Conservation (phyloP, 2,329 filamentous ascomycete species). For the Xylaria sp. region DNA sequence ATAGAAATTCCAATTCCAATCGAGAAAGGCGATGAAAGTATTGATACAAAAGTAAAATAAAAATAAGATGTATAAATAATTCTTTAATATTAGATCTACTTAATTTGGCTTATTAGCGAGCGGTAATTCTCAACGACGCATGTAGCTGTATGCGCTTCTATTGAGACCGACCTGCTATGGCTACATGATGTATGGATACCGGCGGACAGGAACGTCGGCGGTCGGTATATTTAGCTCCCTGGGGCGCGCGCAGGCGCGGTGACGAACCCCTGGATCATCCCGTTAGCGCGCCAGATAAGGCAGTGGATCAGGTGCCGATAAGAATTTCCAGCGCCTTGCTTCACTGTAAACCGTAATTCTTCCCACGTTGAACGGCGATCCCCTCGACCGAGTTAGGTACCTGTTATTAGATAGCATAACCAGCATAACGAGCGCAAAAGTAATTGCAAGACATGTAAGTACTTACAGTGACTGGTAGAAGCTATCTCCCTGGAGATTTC, state of each 20-base stretch:
- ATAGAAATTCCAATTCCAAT: too few relatives aligned
- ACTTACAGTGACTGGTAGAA: neutral
- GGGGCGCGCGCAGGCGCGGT: neutral
- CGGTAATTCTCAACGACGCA: too few relatives aligned
- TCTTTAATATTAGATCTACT: too few relatives aligned
- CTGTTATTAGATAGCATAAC: too few relatives aligned
- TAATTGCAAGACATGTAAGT: neutral
- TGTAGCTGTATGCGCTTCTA: too few relatives aligned
- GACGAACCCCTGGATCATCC: slow-evolving; percentile 26
- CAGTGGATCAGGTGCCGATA: slow-evolving; percentile 32
- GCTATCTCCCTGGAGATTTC: too few relatives aligned
- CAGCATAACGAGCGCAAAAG: neutral
- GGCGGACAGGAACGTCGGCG: slow-evolving; percentile 5
- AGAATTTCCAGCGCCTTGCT: slow-evolving; percentile 29
- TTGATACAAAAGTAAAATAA: too few relatives aligned
- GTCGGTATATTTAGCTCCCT: slow-evolving; percentile 1
- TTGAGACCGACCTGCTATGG: too few relatives aligned
- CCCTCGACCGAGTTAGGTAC: neutral
- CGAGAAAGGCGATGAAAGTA: too few relatives aligned
- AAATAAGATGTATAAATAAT: too few relatives aligned
- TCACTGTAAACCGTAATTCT: slow-evolving; percentile 21
- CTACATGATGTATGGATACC: neutral
- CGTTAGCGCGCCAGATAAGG: slow-evolving; percentile 32
- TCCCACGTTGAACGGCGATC: slow-evolving; percentile 15
- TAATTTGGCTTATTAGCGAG: too few relatives aligned